Conservation (phyloP, 768 basidiomycete genomes). For the Hygrocybe coccinea region DNA sequence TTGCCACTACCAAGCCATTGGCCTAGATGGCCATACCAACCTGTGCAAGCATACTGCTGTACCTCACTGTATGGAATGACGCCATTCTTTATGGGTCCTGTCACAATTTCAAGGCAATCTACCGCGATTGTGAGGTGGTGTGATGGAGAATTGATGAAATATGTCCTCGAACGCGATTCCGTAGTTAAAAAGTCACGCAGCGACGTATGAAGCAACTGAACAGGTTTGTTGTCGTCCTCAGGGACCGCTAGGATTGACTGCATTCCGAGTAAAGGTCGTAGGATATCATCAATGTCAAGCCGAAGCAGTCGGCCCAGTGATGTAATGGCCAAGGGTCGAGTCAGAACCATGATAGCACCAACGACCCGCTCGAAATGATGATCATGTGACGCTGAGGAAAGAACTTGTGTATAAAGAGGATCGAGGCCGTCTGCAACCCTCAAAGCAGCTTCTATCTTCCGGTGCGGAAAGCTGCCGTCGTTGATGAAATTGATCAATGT, state of each 20-base stretch:
- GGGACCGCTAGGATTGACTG: too few species aligned
- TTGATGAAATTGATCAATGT: too few species aligned
- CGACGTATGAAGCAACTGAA: slow-evolving; percentile 2
- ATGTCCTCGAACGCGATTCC: neutral
- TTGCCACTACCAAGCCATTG: neutral
- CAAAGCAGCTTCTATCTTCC: neutral
- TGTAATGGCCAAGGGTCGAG: too few species aligned
- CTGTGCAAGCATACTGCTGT: neutral
- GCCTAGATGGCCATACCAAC: neutral
- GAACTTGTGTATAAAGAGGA: slow-evolving; percentile 1
- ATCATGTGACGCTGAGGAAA: neutral
- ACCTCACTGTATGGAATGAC: neutral
- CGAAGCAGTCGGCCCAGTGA: too few species aligned
- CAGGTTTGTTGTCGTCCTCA: too few species aligned
- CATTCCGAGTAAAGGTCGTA: too few species aligned
- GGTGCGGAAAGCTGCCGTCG: neutral
- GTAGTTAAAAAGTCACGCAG: neutral
- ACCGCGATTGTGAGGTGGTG: neutral
- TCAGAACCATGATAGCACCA: too few species aligned
- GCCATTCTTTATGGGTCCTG: neutral
- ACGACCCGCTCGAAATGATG: too few species aligned
- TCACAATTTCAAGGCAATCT: neutral
- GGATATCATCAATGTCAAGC: too few species aligned
- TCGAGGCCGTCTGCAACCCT: neutral
- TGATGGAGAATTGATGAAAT: neutral